Percentiles rank a stretch among this genome's conserved stretches.
These are phyloP conservation scores for Vanilla planifolia DNA, from an alignment of 106 monocot genomes.

Conservation along the genomic window DNA sequence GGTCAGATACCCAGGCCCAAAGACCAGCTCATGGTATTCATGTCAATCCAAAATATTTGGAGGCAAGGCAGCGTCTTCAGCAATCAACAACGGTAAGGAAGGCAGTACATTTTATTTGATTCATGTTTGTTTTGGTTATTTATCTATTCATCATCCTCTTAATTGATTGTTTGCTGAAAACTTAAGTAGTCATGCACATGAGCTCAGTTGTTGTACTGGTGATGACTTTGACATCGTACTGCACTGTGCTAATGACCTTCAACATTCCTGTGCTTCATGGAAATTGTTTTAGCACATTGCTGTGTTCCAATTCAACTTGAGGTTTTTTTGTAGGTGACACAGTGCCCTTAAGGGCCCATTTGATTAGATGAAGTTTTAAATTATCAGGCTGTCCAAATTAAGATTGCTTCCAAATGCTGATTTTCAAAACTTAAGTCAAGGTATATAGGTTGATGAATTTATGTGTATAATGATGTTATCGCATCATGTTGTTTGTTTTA, in stretches of 20 bases:
- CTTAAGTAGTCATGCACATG: not conserved
- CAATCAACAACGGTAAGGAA: conserved; percentile 46
- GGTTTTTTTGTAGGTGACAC: too few species aligned
- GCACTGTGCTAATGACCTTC: not conserved
- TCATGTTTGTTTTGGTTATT: not conserved
- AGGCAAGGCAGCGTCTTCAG: conserved; percentile 79
- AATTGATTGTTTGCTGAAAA: not conserved
- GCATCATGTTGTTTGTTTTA: too few species aligned
- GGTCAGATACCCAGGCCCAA: conserved; percentile 53
- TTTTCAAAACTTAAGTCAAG: too few species aligned
- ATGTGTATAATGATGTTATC: too few species aligned
- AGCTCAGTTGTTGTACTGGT: not conserved
- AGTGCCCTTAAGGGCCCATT: too few species aligned
- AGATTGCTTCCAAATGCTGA: too few species aligned
- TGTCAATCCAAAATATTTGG: conserved; percentile 96
- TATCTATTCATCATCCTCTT: not conserved
- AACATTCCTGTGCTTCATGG: not conserved
- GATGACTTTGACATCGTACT: not conserved
- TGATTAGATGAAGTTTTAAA: too few species aligned
- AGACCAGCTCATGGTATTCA: conserved; percentile 79
- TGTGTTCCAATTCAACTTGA: too few species aligned
- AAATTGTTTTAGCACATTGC: too few species aligned
- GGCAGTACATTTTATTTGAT: not conserved
- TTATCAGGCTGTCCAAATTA: too few species aligned
- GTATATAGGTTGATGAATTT: too few species aligned